phyloP scores from a whole-genome alignment of 345 rosid species.

The Aurinia saxatilis region DNA sequence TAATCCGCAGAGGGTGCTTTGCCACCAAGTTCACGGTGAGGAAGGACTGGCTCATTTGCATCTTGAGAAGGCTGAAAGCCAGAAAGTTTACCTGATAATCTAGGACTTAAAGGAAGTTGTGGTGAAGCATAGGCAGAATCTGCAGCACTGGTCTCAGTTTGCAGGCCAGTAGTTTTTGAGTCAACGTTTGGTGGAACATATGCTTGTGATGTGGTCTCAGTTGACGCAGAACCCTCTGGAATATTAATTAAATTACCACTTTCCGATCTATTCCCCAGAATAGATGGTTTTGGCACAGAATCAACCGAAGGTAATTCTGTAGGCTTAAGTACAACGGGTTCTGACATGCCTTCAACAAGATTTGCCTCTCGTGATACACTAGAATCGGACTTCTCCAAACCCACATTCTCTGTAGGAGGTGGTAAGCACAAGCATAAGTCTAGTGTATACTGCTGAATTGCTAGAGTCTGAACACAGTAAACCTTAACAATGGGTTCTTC shows the following conservation, averaged over 20 bases:
- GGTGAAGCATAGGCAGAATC: constrained; percentile 40
- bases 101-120: constrained; percentile 54
- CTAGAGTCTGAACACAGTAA: constrained; percentile 88
- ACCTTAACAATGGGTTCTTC: constrained; percentile 60
- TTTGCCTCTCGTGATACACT: constrained; percentile 33
- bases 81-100: constrained; percentile 39
- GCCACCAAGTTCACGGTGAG: constrained; percentile 36
- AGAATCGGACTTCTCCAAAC: constrained; percentile 49
- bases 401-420: constrained; percentile 45
- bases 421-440: constrained; percentile 79
- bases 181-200: constrained; percentile 29
- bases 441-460: constrained; percentile 88
- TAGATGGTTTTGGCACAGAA: constrained; percentile 34
- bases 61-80: constrained; percentile 38
- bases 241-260: constrained; percentile 16
- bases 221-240: constrained; percentile 33
- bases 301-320: constrained; percentile 33
- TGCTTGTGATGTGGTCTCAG: constrained; percentile 31
- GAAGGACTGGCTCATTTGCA: constrained; percentile 34
- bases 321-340: constrained; percentile 31
- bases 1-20: constrained; percentile 38
- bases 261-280: constrained; percentile 29
- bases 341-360: constrained; percentile 39
- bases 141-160: constrained; percentile 38
- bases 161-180: constrained; percentile 33